Evolutionary conservation across 2,329 filamentous ascomycete species (phyloP), one percentile per base, ranked within the genome.

Genomic region (Polychaeton citri): DNA sequence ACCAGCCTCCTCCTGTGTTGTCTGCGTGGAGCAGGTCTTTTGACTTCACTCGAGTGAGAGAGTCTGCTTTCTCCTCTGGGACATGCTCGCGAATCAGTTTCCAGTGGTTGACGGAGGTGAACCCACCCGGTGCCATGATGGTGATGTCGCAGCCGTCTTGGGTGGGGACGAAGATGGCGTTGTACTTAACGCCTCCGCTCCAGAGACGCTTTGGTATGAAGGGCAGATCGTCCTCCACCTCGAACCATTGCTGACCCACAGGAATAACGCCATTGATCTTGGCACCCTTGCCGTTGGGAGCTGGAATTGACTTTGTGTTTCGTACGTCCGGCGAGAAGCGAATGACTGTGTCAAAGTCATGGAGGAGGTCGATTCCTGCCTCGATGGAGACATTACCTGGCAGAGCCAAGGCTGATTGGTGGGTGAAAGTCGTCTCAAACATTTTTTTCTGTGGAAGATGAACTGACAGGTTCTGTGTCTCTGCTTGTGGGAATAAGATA

Each of bases 141-240:
- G 48, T 53, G 42, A 57, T 56, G 38, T 54, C 49, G 43, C 54
- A 57, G 30, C 54, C 54, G 19, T 57, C 47, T 9, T 39, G 38
- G 16, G 39, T 42, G 1, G 48, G 47, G 4, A 49, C 28, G 39
- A 51, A 57, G 31, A 53, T 47, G 13, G 52, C 52, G 2, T 38
- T 45, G 41, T 57, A 57, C 30, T 37, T 46, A 7, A 55, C 53
- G 12, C 52, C 47, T 21, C 54, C 54, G 19, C 34, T 38, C 54
- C 54, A 57, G 2, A 57, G 44, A 15, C 41, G 42, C 38, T 50
- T 54, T 3, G 54, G 54, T 13, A 57, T 52, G 45, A 57, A 57
- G 2, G 51, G 48, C 1, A 56, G 48, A n/a, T 53, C 51, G 43
- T 57, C 53, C 41, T 54, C 51, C 15, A 55, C 53, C 32, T 55